Percentiles rank a stretch among this genome's conserved stretches.
phyloP scores from a whole-genome alignment of 1,284 basidiomycete species.

The Malassezia cuniculi region DNA sequence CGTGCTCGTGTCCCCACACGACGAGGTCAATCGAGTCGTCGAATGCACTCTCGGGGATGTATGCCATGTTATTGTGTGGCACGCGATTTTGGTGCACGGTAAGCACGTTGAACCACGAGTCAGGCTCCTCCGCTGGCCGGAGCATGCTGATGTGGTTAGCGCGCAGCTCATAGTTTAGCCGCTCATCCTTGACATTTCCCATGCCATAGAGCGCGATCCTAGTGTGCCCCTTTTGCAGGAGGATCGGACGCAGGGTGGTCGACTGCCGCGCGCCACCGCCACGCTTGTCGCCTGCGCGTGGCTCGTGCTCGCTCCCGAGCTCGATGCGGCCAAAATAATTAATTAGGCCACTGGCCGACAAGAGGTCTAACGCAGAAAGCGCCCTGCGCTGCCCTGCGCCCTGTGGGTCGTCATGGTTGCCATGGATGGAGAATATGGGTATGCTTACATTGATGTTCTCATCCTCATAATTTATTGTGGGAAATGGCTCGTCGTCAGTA shows the following conservation, averaged over 20 bases:
- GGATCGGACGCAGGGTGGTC: slow-evolving; percentile 74
- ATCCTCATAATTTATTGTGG: slow-evolving; percentile 94
- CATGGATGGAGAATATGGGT: slow-evolving; percentile 96
- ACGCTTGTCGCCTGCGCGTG: slow-evolving; percentile 15
- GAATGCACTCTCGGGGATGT: slow-evolving; percentile 89
- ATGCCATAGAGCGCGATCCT: slow-evolving; percentile 82
- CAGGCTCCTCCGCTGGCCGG: slow-evolving; percentile 66
- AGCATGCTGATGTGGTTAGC: slow-evolving; percentile 90
- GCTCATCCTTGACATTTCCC: slow-evolving; percentile 87
- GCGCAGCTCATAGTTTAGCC: slow-evolving; percentile 88
- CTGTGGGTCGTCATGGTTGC: slow-evolving; percentile 98
- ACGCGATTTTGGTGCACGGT: slow-evolving; percentile 92
- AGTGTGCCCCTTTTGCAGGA: slow-evolving; percentile 77
- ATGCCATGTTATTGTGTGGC: slow-evolving; percentile 80
- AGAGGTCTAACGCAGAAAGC: slow-evolving; percentile 81
- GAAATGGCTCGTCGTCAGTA: slow-evolving; percentile 67
- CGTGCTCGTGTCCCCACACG: slow-evolving; percentile 97
- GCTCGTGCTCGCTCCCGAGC: slow-evolving; percentile 45
- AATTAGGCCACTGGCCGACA: slow-evolving; percentile 81
- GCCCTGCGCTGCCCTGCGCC: slow-evolving; percentile 77
- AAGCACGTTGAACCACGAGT: slow-evolving; percentile 84
- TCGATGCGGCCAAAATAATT: slow-evolving; percentile 90
- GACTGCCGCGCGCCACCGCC: slow-evolving; percentile 52
- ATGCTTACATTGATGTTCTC: slow-evolving; percentile 85
- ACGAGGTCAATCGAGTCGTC: slow-evolving; percentile 88